phyloP scores from a whole-genome alignment of 2,329 filamentous ascomycete species.

The Cladorrhinum sp. region DNA sequence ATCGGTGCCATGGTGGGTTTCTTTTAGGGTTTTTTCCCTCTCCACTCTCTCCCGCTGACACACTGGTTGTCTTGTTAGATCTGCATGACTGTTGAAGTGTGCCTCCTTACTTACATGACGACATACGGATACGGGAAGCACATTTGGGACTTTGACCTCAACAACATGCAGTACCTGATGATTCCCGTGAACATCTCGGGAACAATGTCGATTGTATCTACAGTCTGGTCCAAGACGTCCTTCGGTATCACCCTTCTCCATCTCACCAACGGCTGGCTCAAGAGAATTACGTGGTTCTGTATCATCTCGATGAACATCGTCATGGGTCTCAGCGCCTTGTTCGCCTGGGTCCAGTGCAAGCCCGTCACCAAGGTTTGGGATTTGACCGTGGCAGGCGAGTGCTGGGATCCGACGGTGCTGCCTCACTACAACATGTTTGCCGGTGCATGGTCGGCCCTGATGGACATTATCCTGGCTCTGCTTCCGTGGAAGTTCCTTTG shows the following conservation, averaged over 20 bases:
- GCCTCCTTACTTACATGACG: conserved; percentile 18
- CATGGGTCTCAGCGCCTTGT: conserved; percentile 28
- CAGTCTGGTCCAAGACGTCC: conserved; percentile 38
- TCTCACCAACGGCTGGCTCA: conserved; percentile 30
- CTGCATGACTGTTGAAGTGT: conserved; percentile 20
- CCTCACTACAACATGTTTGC: conserved; percentile 28
- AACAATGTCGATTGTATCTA: conserved; percentile 31
- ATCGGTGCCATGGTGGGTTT: conserved; percentile 25
- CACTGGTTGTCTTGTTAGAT: conserved; percentile 8
- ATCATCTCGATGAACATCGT: conserved; percentile 32
- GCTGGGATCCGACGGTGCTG: conserved; percentile 27
- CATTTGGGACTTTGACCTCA: conserved; percentile 26
- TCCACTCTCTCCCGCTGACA: no score
- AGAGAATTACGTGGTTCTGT: conserved; percentile 31
- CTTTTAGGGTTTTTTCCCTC: not conserved
- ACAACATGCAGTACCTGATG: conserved; percentile 17
- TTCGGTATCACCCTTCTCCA: conserved; percentile 38
- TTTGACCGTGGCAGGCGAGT: conserved; percentile 19
- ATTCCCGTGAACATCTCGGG: conserved; percentile 21
- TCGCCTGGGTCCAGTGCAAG: conserved; percentile 30
- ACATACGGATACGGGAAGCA: conserved; percentile 26
- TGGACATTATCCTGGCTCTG: conserved; percentile 31
- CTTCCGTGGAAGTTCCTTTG: conserved; percentile 32
- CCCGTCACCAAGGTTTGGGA: conserved; percentile 29
- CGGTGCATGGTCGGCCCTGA: conserved; percentile 26